Percentiles rank a stretch among this genome's conserved stretches.
These are phyloP conservation scores for Ganoderma sinense DNA, from an alignment of 1,284 basidiomycete species.

Conservation along the genomic window DNA sequence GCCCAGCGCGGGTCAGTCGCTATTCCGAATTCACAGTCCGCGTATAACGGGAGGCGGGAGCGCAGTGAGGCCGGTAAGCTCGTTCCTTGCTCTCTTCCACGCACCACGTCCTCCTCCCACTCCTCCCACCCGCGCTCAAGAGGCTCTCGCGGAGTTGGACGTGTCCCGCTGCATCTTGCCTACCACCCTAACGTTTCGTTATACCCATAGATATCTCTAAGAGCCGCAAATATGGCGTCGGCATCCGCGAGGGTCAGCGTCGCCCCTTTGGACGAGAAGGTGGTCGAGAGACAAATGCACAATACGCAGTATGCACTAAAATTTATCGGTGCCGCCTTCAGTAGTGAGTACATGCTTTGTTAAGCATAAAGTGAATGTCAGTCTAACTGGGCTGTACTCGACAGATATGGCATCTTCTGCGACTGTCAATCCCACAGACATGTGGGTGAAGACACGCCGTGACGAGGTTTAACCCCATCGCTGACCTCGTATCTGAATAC, in stretches of 20 bases:
- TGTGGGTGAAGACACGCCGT: slow-evolving; percentile 37
- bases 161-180: neutral
- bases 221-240: slow-evolving; percentile 5
- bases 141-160: neutral
- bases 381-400: neutral
- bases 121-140: neutral
- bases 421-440: slow-evolving; percentile 47
- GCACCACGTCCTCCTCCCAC: neutral
- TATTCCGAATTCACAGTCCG: slow-evolving; percentile 16
- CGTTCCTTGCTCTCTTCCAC: neutral
- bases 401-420: slow-evolving; percentile 47
- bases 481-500: neutral
- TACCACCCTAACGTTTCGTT: neutral
- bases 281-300: slow-evolving; percentile 20
- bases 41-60: slow-evolving; percentile 7
- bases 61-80: neutral
- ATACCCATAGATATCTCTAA: neutral
- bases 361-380: neutral
- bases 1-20: neutral
- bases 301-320: slow-evolving; percentile 41
- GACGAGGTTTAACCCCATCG: neutral
- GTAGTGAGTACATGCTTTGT: slow-evolving; percentile 32
- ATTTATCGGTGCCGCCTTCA: slow-evolving; percentile 41
- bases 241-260: slow-evolving; percentile 26
- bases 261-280: slow-evolving; percentile 32